phyloP scores from a whole-genome alignment of 2,329 filamentous ascomycete genomes.

The Cladorrhinum sp. region DNA sequence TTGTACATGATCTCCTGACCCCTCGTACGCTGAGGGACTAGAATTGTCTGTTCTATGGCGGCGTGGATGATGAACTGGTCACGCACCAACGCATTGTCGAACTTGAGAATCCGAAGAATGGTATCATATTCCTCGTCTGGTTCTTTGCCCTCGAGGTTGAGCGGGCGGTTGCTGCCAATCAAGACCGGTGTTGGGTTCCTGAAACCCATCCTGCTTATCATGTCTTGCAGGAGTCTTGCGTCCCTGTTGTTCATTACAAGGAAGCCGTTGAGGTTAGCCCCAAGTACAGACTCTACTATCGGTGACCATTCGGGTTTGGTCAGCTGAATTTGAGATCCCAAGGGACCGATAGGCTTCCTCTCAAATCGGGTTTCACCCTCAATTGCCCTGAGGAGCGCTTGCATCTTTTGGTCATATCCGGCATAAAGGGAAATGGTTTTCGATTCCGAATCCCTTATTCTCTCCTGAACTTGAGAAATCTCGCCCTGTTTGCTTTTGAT shows the following conservation, averaged over 20 bases:
- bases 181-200: slow-evolving; percentile 49
- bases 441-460: slow-evolving; percentile 50
- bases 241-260: slow-evolving; percentile 77
- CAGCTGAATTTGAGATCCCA: slow-evolving; percentile 75
- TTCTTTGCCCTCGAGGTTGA: slow-evolving; percentile 66
- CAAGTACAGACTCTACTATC: slow-evolving; percentile 75
- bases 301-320: slow-evolving; percentile 78
- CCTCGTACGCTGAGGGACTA: slow-evolving; percentile 66
- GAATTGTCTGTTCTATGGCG: slow-evolving; percentile 76
- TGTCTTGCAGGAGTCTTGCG: slow-evolving; percentile 60
- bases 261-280: slow-evolving; percentile 69
- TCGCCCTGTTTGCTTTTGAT: slow-evolving; percentile 51
- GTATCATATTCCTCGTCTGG: slow-evolving; percentile 73
- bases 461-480: slow-evolving; percentile 49
- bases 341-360: slow-evolving; percentile 74
- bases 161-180: slow-evolving; percentile 57
- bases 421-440: slow-evolving; percentile 59
- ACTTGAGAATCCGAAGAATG: slow-evolving; percentile 73
- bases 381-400: slow-evolving; percentile 65
- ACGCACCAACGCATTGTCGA: slow-evolving; percentile 74
- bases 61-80: slow-evolving; percentile 82
- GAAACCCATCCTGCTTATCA: slow-evolving; percentile 59
- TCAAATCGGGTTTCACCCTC: slow-evolving; percentile 66
- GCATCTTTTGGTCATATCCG: slow-evolving; percentile 63
- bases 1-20: slow-evolving; percentile 69